Conservation (phyloP, 768 basidiomycete genomes). For the Stropharia rugosoannulata region DNA sequence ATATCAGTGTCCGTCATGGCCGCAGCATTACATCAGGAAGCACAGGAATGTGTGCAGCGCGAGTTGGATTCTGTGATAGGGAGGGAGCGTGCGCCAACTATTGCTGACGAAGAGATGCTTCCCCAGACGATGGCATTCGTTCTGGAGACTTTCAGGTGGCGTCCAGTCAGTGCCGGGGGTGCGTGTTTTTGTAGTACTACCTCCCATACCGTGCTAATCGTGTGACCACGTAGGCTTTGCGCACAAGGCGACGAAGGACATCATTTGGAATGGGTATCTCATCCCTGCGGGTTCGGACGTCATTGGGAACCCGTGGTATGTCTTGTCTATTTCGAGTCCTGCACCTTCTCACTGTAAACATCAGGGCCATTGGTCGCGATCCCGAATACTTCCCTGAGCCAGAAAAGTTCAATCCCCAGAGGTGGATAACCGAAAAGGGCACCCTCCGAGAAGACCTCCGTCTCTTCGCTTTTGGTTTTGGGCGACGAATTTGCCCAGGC, state of each 20-base stretch:
- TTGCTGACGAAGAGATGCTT: conserved; percentile 39
- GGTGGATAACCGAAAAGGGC: conserved; percentile 50
- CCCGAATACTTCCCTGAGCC: conserved; percentile 59
- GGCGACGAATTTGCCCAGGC: conserved; percentile 62
- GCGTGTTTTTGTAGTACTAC: not conserved
- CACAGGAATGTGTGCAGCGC: conserved; percentile 49
- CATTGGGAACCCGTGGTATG: conserved; percentile 59
- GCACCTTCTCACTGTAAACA: not conserved
- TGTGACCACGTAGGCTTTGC: conserved; percentile 44
- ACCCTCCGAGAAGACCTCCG: conserved; percentile 51
- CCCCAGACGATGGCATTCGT: conserved; percentile 50
- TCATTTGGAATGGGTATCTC: conserved; percentile 45
- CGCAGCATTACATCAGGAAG: conserved; percentile 51
- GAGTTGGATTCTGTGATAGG: conserved; percentile 57
- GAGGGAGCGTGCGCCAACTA: conserved; percentile 38
- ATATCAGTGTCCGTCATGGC: conserved; percentile 59
- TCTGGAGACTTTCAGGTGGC: conserved; percentile 49
- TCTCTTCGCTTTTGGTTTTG: conserved; percentile 57
- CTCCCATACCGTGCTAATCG: not conserved
- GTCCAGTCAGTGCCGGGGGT: conserved; percentile 51
- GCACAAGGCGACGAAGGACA: conserved; percentile 63
- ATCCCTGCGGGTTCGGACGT: conserved; percentile 60
- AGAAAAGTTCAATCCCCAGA: conserved; percentile 54
- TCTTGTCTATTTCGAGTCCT: not conserved
- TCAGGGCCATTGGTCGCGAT: conserved; percentile 56